A percentile compares a stretch with the other conserved stretches of the same genome.
These are phyloP conservation scores for Naganishia vaughanmartiniae DNA, from an alignment of 768 basidiomycete genomes.

Conservation along the genomic window DNA sequence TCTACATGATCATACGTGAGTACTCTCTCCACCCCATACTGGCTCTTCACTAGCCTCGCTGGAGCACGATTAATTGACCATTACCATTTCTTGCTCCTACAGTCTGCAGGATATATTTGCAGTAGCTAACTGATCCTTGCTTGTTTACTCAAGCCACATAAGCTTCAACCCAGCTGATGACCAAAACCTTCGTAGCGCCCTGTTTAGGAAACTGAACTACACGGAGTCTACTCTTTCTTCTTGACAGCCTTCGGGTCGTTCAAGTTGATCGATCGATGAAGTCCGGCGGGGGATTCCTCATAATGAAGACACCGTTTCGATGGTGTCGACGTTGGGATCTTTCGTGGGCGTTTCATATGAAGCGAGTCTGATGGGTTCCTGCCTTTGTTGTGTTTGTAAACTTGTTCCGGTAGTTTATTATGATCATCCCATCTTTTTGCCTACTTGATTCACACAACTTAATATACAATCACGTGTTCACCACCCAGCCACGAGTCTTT, in stretches of 20 bases:
- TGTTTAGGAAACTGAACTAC: slow-evolving; percentile 29
- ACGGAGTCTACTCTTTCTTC: slow-evolving; percentile 27
- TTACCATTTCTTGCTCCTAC: slow-evolving; percentile 7
- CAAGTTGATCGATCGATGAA: slow-evolving; percentile 32
- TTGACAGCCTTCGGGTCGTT: slow-evolving; percentile 12
- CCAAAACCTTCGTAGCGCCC: slow-evolving; percentile 33
- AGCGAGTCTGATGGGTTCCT: slow-evolving; percentile 35
- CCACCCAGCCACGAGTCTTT: too few species aligned
- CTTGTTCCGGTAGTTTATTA: neutral
- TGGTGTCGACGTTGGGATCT: slow-evolving; percentile 26
- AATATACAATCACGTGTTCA: too few species aligned
- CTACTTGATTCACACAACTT: too few species aligned
- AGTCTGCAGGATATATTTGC: slow-evolving; percentile 39
- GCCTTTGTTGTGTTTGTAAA: slow-evolving; percentile 9
- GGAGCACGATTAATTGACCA: slow-evolving; percentile 16
- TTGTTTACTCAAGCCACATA: slow-evolving; percentile 36
- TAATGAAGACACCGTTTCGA: slow-evolving; percentile 22
- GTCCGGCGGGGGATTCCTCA: slow-evolving; percentile 26
- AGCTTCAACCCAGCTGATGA: slow-evolving; percentile 37
- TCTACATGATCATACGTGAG: slow-evolving; percentile 35
- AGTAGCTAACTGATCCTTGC: slow-evolving; percentile 38
- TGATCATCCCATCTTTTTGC: neutral
- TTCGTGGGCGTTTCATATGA: slow-evolving; percentile 33
- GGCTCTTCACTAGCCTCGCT: neutral
- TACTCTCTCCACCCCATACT: slow-evolving; percentile 29